These are phyloP conservation scores for Phytophthora ramorum DNA, from an alignment of 352 stramenopile genomes.

Conservation along the genomic window DNA sequence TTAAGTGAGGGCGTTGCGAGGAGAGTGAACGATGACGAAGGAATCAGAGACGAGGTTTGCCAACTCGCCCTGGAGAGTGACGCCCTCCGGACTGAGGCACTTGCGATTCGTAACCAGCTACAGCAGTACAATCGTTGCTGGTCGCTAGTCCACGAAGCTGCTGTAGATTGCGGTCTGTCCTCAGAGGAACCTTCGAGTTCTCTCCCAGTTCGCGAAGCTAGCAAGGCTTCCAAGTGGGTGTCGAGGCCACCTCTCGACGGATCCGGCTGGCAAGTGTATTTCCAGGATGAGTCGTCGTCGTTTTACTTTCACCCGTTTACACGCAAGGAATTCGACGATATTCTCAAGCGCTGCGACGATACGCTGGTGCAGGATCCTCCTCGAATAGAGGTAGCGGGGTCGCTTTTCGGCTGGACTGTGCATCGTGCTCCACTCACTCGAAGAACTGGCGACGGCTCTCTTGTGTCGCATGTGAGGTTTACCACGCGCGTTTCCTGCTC, in stretches of 20 bases:
- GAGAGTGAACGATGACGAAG: too few species aligned
- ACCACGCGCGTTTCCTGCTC: too few species aligned
- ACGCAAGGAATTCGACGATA: not conserved
- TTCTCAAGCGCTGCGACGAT: not conserved
- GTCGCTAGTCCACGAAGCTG: not conserved
- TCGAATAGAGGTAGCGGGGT: not conserved
- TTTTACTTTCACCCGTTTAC: not conserved
- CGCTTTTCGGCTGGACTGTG: constrained; percentile 4
- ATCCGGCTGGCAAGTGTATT: not conserved
- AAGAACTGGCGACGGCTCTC: too few species aligned
- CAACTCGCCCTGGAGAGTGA: not conserved
- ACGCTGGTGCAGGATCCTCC: not conserved
- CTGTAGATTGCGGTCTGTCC: not conserved
- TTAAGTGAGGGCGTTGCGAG: not conserved
- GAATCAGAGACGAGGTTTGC: not conserved
- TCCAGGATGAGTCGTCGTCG: not conserved
- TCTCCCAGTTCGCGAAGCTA: not conserved
- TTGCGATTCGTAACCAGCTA: not conserved
- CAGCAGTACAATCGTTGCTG: not conserved
- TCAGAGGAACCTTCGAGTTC: not conserved
- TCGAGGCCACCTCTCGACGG: too few species aligned
- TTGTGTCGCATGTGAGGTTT: too few species aligned
- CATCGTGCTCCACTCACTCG: not conserved
- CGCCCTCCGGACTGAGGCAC: not conserved
- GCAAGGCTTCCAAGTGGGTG: not conserved